Base-by-base conservation (phyloP, 805 yeast species). In the Kodamaea lidongshanica region DNA sequence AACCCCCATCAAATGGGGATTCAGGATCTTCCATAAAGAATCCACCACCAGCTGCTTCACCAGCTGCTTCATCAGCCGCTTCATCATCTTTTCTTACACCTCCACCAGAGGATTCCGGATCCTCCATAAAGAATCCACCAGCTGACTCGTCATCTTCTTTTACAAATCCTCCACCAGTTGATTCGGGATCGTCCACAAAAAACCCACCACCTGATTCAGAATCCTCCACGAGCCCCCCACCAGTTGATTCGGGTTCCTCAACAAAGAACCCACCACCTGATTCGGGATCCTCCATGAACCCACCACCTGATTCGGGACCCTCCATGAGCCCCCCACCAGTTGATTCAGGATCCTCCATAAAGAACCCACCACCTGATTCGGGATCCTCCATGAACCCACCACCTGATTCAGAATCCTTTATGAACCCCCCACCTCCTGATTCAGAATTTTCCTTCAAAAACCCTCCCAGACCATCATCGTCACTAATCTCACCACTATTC, bases 261-360 rank as follows among this genome's bases (percentile, higher is more conserved):
- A 28, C 17, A 3, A 47, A n/a, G 29, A 51, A 52, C 9, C 56
- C 58, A 11, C 56, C 60, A 6, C 42, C 55, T 10, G 35, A 25
- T 5, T 34, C 34, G 8, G 32, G 14, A 18, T 11, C 37, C 37
- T 9, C 19, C 36, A 12, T 27, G 32, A 13, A 22, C 26, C 21
- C 22, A 15, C 15, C 12, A 20, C 23, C 35, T 10, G 23, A 25
- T 5, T 34, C 34, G 8, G 32, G 14, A 18, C 13, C 37, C 37
- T 9, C 19, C 36, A 12, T 27, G 32, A 13, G 22, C 26, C 21
- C 22, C 20, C 15, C 12, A 20, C 23, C 35, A n/a, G 23, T 36
- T 7, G n/a, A 27, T 20, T 25, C 34, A 12, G 7, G 21, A 16
- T 42, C 50, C 6, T 41, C 39, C 12, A 34, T 32, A 27, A 40